A percentile compares a stretch with the other conserved stretches of the same genome.
These are phyloP conservation scores for Chaetomiaceae sp. DNA, from an alignment of 2,329 filamentous ascomycete species.

Conservation along the genomic window DNA sequence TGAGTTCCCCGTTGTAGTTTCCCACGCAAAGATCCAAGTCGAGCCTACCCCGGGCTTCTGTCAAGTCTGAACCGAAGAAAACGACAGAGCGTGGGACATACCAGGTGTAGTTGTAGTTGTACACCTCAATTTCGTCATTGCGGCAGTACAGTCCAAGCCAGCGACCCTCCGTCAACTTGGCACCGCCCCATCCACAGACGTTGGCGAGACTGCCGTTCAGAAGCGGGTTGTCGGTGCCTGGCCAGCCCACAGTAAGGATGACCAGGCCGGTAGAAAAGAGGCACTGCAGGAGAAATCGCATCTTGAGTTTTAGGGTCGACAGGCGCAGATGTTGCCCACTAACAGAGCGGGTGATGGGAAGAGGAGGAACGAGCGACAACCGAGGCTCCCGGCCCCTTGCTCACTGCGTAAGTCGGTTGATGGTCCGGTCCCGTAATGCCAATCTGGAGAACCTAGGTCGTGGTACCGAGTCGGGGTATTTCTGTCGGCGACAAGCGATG, in stretches of 20 bases:
- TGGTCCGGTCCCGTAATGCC: too few species aligned
- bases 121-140: conserved; percentile 30
- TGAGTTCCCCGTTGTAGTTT: conserved; percentile 25
- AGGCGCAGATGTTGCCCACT: neutral
- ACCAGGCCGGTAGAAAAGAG: conserved; percentile 1
- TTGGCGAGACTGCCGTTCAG: conserved; percentile 25
- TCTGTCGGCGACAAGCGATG: too few species aligned
- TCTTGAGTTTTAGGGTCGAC: neutral
- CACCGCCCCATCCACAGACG: conserved; percentile 34
- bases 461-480: too few species aligned
- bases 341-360: neutral
- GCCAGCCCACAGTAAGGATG: neutral
- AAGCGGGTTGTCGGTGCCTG: neutral
- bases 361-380: neutral
- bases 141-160: conserved; percentile 37
- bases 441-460: too few species aligned
- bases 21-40: conserved; percentile 30
- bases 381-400: too few species aligned
- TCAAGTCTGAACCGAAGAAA: neutral
- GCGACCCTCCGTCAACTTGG: conserved; percentile 26
- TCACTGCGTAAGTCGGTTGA: too few species aligned
- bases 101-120: conserved; percentile 37
- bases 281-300: neutral
- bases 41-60: conserved; percentile 26
- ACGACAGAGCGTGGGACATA: conserved; percentile 13